These are phyloP conservation scores for Nectriaceae sp. DNA, from an alignment of 2,329 filamentous ascomycete genomes.

Conservation along the genomic window DNA sequence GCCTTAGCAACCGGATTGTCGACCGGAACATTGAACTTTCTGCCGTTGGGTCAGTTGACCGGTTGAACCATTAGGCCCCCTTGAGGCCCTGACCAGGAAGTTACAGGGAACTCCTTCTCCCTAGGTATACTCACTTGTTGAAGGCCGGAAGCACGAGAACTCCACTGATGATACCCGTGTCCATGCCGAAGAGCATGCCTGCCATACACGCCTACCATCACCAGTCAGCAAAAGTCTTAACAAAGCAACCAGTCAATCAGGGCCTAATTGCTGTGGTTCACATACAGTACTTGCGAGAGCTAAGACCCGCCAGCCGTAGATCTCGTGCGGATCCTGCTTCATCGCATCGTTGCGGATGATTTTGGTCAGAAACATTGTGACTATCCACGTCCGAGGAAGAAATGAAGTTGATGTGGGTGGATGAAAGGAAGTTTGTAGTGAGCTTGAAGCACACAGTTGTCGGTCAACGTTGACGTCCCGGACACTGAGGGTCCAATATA, in stretches of 20 bases:
- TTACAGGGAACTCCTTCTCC: too few species aligned
- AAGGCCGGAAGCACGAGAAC: constrained; percentile 4
- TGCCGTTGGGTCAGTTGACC: too few species aligned
- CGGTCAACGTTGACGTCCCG: not conserved
- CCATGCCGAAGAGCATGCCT: constrained; percentile 8
- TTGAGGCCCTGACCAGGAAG: too few species aligned
- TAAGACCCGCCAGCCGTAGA: constrained; percentile 13
- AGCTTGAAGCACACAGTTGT: not conserved
- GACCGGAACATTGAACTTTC: too few species aligned
- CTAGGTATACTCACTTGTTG: constrained; percentile 1
- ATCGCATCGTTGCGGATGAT: constrained; percentile 14
- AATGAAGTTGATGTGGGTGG: not conserved
- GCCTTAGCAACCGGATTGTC: constrained; percentile 4
- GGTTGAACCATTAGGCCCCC: too few species aligned
- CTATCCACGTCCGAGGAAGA: not conserved
- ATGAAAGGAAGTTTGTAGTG: not conserved
- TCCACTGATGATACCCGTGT: constrained; percentile 9
- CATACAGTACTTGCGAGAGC: not conserved
- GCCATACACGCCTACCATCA: constrained; percentile 4
- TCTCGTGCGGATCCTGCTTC: constrained; percentile 12
- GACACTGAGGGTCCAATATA: not conserved
- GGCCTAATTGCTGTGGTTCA: not conserved
- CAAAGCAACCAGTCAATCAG: too few species aligned
- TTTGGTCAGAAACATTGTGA: constrained; percentile 10
- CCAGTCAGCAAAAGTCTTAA: not conserved